These are phyloP conservation scores for Puccinia hordei DNA, from an alignment of 1,284 basidiomycete genomes.

Conservation along the genomic window DNA sequence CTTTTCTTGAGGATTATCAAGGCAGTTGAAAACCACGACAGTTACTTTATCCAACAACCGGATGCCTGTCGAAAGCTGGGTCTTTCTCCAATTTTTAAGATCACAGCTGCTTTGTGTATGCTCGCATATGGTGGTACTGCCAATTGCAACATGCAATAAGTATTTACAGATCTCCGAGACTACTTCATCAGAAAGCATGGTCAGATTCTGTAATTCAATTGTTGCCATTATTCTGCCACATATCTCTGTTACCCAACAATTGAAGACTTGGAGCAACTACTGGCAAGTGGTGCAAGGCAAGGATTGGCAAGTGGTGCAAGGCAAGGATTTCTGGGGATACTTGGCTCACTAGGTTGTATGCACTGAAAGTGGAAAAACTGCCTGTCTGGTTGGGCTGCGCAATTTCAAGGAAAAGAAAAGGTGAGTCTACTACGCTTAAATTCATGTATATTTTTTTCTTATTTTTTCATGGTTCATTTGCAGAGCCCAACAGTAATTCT, in stretches of 20 bases:
- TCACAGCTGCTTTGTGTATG: not conserved
- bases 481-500: not conserved
- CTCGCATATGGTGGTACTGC: not conserved
- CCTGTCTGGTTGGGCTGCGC: conserved; percentile 2
- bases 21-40: not conserved
- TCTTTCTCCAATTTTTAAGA: not conserved
- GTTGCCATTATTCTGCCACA: not conserved
- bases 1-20: not conserved
- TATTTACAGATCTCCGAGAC: not conserved
- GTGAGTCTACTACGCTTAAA: not conserved
- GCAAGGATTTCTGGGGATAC: conserved; percentile 13
- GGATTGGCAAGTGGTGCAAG: not conserved
- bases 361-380: conserved; percentile 32
- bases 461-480: not conserved
- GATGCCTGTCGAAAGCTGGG: not conserved
- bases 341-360: conserved; percentile 22
- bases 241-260: not conserved
- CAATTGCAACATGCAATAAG: not conserved
- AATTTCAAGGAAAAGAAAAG: conserved; percentile 31
- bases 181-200: not conserved
- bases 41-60: not conserved
- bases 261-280: not conserved
- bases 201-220: not conserved
- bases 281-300: too few species aligned
- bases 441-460: not conserved